Evolutionary conservation across 2,329 filamentous ascomycete species (phyloP), one percentile per base, ranked within the genome.

Genomic region (Chrysoporthe austroafricana): DNA sequence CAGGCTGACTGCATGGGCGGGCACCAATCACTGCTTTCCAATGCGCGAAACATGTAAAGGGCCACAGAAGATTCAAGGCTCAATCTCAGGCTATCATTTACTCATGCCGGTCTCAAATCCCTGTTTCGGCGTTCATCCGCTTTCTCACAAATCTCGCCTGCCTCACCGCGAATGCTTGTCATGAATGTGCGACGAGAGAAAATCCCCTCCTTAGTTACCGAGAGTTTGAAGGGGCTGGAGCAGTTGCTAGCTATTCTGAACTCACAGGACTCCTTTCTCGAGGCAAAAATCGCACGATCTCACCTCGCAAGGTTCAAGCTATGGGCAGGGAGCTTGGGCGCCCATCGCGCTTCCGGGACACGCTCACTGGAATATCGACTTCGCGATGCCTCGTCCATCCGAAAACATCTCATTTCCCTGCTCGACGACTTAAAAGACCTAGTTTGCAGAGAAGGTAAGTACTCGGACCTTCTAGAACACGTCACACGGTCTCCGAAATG

Each of bases 1-100:
- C 44, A 62, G 50, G 60, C 59, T 48, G 59, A 48, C 59, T n/a
- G 42, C 59, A n/a, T n/a, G 60, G 60, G 60, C 13, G 60, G 60
- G 60, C 60, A 62, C 60, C 60, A 62, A 62, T 62, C 60, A 62
- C 48, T 50, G 26, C 2, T 13, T 26, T 8, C 46, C n/a, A 21
- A 48, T n/a, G 46, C n/a, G 46, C n/a, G 46, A 26, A 26, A 26
- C 26, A 26, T 2, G 26, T 2, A 26, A 26, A 26, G 26, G 26
- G 26, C 26, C 46, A 48, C 46, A 7, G 46, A 21, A 48, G 9
- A 48, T 48, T 21, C 9, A 7, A 48, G 46, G 46, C 46, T 48
- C 46, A 48, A n/a, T 4, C n/a, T 18, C 9, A 48, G 46, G 6
- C n/a, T 48, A 18, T 48, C 18, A n/a, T 48, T 48, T n/a, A 3